Evolutionary conservation across 2,329 filamentous ascomycete species (phyloP), one percentile per base, ranked within the genome.

Genomic region (Cladorrhinum sp.): DNA sequence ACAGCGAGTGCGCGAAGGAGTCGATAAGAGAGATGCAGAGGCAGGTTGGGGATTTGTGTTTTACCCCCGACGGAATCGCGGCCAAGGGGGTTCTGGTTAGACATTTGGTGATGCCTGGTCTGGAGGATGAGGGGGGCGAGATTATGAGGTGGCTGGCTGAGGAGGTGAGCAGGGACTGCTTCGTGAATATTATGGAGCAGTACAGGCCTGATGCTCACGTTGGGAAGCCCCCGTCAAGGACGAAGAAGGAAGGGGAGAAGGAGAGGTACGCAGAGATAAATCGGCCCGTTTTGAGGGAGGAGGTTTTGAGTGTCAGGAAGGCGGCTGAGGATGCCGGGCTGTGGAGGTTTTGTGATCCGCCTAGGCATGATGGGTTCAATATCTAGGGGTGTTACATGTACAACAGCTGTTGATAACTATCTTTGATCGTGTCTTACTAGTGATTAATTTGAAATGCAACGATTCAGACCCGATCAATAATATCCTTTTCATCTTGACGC

Each of bases 151-250:
- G 90, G 80, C 77, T 96, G 16, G 91, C 90, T 0, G 78, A 82
- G 25, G 84, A 92, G 56, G 81, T 96, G 1, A 91, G 88, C 2
- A 81, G 78, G 58, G 90, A 95, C 72, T 80, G 89, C 49, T 93
- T 93, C 73, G 83, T 95, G 62, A 88, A 96, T 71, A 87, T 96
- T 65, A 95, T 95, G 91, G 91, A 96, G 74, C 91, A 96, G 74
- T 95, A 95, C 70, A 86, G 86, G 64, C 91, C 91, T 0, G 84
- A 89, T 64, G 91, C 90, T 0, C 86, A 96, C 72, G 91, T 96
- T 0, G 91, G 91, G 2, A 93, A 92, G 76, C 41, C n/a, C n/a
- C n/a, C 41, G 77, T 79, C 57, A 84, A 76, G 66, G 76, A 78
- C 59, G 59, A 73, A 62, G 65, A 70, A n/a, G 67, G 70, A 58